Base-by-base conservation (phyloP, 768 basidiomycete genomes). In the Fomitopsis serialis region DNA sequence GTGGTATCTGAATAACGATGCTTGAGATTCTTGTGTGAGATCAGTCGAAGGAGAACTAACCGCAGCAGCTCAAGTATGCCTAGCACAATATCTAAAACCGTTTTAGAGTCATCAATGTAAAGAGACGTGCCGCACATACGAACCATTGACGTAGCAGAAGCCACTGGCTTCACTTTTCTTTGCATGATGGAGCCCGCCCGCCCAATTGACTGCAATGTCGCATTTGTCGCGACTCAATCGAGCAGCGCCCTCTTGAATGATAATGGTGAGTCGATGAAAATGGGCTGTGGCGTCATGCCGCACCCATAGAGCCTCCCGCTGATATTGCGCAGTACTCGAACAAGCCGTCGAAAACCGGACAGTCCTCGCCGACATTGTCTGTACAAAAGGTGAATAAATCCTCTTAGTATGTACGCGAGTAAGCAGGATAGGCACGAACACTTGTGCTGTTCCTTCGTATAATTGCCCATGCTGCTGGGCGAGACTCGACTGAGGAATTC, bases 301-400 rank as follows among this genome's bases (percentile, higher is more conserved):
- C 61, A 97, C 97, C 96, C 93, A 99, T 98, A 0, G 94, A 97
- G 2, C 97, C 97, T 45, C 97, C 97, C n/a, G 97, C 97, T 11
- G 97, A 98, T 62, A 99, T 99, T 2, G 96, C 95, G 66, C 97
- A 98, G 67, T 98, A 99, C 61, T 99, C 97, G 67, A 99, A 99
- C 44, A 99, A 73, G 0, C 97, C 97, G 61, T 99, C 97, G 61
- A 99, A 99, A 32, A 98, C 93, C 2, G 97, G 97, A 69, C 96
- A 98, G 68, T 99, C 97, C 62, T 99, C 97, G 32, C 96, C 97
- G 19, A 98, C 94, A 58, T 98, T 98, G 70, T 96, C 94, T 97
- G 58, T 37, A 15, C 12, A n/a, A 45, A 51, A 5, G 50, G 9
- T 32, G 17, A 22, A 58, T 42, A 35, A 35, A 23, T 23, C 51